Evolutionary conservation across 306 rosid species (phyloP).

Genomic region (Casuarina equisetifolia): DNA sequence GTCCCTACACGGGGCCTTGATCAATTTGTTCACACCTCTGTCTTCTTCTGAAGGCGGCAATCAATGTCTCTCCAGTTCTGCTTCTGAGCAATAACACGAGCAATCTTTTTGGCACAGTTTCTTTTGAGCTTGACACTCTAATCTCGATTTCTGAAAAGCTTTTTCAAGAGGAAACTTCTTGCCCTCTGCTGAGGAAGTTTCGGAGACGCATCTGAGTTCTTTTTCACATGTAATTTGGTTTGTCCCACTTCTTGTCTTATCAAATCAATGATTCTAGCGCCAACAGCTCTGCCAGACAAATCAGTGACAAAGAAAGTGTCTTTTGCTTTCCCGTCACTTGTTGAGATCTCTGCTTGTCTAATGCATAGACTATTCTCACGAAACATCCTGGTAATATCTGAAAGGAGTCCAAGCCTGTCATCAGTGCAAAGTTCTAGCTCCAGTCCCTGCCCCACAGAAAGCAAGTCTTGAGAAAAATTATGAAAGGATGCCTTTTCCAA

Average conservation of each 20-base stretch:
- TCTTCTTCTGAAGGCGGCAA: background rate
- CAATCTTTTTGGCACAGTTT: slow-evolving; percentile 59
- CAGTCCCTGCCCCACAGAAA: slow-evolving; percentile 62
- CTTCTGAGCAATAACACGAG: slow-evolving; percentile 32
- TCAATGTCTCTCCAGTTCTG: background rate
- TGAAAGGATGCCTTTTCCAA: background rate
- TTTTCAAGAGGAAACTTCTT: slow-evolving; percentile 64
- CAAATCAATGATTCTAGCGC: slow-evolving; percentile 66
- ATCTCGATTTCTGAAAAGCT: slow-evolving; percentile 62
- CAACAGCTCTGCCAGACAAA: slow-evolving; percentile 72
- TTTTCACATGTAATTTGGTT: slow-evolving; percentile 58
- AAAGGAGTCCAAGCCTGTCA: slow-evolving; percentile 80
- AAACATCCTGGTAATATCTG: slow-evolving; percentile 89
- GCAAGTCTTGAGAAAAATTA: slow-evolving; percentile 21
- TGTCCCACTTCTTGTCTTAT: slow-evolving; percentile 76
- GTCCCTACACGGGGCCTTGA: background rate
- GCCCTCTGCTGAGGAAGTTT: slow-evolving; percentile 50
- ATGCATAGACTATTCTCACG: slow-evolving; percentile 82
- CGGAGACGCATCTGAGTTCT: slow-evolving; percentile 42
- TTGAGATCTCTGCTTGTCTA: slow-evolving; percentile 85
- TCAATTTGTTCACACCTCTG: background rate
- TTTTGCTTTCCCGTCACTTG: slow-evolving; percentile 59
- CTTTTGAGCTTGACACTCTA: slow-evolving; percentile 52
- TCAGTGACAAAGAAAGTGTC: slow-evolving; percentile 85
- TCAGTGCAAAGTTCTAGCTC: slow-evolving; percentile 80